Percentiles rank a stretch among this genome's conserved stretches.
Evolutionary conservation across 345 rosid species (phyloP).

Genomic region (Populus euphratica): DNA sequence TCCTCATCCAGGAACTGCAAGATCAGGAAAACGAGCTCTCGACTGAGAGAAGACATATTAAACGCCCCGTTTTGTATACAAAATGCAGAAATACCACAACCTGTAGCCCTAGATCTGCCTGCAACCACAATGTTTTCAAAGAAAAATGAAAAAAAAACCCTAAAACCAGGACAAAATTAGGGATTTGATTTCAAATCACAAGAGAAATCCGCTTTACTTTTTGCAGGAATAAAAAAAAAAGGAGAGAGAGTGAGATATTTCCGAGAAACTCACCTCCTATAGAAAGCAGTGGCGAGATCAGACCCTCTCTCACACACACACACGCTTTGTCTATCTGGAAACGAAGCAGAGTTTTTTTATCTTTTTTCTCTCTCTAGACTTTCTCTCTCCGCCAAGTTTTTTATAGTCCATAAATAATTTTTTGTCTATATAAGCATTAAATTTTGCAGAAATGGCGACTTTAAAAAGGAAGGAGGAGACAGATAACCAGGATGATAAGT

Average conservation of each 20-base stretch:
- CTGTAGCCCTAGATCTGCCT: constrained; percentile 70
- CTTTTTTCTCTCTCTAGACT: constrained; percentile 10
- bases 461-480: constrained; percentile 46
- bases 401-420: constrained; percentile 19
- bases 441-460: constrained; percentile 43
- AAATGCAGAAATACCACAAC: constrained; percentile 27
- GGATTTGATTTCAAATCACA: not conserved
- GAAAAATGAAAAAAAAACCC: constrained; percentile 2
- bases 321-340: constrained; percentile 21
- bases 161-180: not conserved
- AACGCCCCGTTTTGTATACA: constrained; percentile 34
- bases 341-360: not conserved
- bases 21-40: constrained; percentile 98
- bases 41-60: constrained; percentile 90
- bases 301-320: constrained; percentile 23
- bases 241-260: constrained; percentile 20
- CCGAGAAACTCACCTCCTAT: constrained; percentile 39
- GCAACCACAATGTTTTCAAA: constrained; percentile 9
- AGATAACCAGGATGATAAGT: constrained; percentile 46
- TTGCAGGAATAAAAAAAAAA: constrained; percentile 28
- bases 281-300: constrained; percentile 24
- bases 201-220: not conserved
- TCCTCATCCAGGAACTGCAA: constrained; percentile 99
- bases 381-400: constrained; percentile 18
- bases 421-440: constrained; percentile 20